phyloP scores from a whole-genome alignment of 2,329 filamentous ascomycete genomes.

The Coniochaeta ligniaria region DNA sequence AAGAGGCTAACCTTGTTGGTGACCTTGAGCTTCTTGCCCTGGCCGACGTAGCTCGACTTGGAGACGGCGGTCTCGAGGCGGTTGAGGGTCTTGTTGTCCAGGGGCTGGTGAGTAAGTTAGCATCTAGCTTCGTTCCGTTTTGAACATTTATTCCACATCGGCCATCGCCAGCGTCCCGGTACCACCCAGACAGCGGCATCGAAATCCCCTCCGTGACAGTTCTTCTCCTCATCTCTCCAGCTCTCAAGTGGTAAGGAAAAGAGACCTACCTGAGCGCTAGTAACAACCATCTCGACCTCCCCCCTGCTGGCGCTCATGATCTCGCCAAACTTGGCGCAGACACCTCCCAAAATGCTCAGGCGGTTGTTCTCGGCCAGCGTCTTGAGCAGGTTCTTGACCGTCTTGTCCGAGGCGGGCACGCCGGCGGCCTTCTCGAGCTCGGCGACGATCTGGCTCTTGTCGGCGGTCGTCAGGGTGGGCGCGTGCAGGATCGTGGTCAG shows the following conservation, averaged over 20 bases:
- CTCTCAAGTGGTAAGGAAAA: neutral
- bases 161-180: neutral
- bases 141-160: neutral
- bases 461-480: constrained; percentile 67
- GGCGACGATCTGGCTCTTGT: constrained; percentile 80
- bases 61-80: constrained; percentile 81
- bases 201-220: too few species aligned
- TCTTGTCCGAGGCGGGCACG: constrained; percentile 54
- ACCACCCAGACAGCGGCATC: neutral
- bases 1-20: constrained; percentile 64
- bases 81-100: constrained; percentile 79
- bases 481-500: constrained; percentile 68
- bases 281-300: constrained; percentile 90
- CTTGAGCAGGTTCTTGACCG: constrained; percentile 87
- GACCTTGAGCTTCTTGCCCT: constrained; percentile 96
- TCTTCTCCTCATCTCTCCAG: neutral
- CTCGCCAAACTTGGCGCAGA: constrained; percentile 79
- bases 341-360: constrained; percentile 70
- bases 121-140: neutral
- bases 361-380: constrained; percentile 97
- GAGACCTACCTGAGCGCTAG: constrained; percentile 71
- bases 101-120: constrained; percentile 45
- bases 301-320: constrained; percentile 85
- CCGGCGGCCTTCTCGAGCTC: constrained; percentile 84
- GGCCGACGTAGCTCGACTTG: constrained; percentile 82